Evolutionary conservation across 768 basidiomycete species (phyloP), one percentile per base, ranked within the genome.

Genomic region (Russula dissimulans): DNA sequence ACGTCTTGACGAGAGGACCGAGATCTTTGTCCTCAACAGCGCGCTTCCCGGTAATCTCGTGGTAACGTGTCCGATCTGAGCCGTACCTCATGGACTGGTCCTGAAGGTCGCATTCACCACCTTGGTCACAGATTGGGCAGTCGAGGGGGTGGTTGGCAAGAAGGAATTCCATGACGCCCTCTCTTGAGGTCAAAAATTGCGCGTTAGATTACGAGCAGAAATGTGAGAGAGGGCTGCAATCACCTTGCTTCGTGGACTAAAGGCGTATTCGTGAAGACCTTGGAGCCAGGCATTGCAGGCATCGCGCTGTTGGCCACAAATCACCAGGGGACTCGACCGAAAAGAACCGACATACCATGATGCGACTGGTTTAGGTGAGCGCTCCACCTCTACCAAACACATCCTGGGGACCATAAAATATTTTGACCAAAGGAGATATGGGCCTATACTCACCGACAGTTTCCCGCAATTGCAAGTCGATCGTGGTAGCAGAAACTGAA

Each of bases 41-140:
- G 56, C 97, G 92, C 75, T 98, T 98, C 66, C 97, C 97, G 3
- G 91, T 84, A 52, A 97, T 91, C 76, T 99, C 97, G 76, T 98
- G 97, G 84, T 97, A 97, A 46, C 97, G 87, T 0, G 92, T 88
- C 62, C 97, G 89, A 76, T 99, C 97, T 7, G 95, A 89, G 44
- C 97, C 97, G 69, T 98, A 99, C 56, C 95, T 88, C 94, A 98
- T 98, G 14, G 95, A 95, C 73, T 97, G 95, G 75, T 97, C 95
- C 77, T 98, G 95, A 8, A 97, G 81, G 72, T 97, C 95, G 72
- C 95, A 99, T 80, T 97, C 95, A 59, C 97, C 95, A 71, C 95
- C 95, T 75, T 98, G 95, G 71, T 99, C 97, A 69, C 97, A 99
- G 64, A 98, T 89, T 22, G 97, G 97, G 74, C 97, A 99, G 72